phyloP scores from a whole-genome alignment of 2,329 filamentous ascomycete species.

The Immersiporthe knoxdaviesiana region DNA sequence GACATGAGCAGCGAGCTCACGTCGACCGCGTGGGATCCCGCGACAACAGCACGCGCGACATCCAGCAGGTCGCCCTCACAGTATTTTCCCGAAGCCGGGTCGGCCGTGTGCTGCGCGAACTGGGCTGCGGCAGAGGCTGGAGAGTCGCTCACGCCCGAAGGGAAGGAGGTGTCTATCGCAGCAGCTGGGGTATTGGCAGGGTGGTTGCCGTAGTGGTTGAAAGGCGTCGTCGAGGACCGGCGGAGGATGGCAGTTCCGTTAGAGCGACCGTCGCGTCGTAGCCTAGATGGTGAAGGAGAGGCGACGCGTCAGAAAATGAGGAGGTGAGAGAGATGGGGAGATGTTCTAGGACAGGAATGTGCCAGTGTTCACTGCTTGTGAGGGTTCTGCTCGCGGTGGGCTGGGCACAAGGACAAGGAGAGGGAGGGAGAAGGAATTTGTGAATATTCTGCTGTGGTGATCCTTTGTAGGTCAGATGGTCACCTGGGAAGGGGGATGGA shows the following conservation, averaged over 20 bases:
- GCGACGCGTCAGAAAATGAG: constrained; percentile 21
- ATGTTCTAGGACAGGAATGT: not conserved
- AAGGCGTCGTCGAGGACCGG: constrained; percentile 63
- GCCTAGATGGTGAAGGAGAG: constrained; percentile 47
- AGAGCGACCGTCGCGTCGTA: constrained; percentile 59
- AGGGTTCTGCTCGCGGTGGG: not conserved
- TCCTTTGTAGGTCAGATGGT: not conserved
- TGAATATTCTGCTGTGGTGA: not conserved
- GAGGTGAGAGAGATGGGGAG: not conserved
- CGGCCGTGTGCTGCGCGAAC: constrained; percentile 30
- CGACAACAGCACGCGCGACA: constrained; percentile 69
- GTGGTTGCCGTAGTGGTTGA: constrained; percentile 40
- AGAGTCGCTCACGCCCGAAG: constrained; percentile 24
- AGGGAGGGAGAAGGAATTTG: not conserved
- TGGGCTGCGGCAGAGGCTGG: constrained; percentile 14
- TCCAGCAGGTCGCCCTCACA: constrained; percentile 78
- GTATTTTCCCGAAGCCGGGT: constrained; percentile 59
- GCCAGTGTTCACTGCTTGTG: not conserved
- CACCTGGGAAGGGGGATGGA: not conserved
- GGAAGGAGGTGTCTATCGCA: constrained; percentile 30
- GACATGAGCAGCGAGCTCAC: constrained; percentile 47
- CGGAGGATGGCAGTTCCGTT: constrained; percentile 69
- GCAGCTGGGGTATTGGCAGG: constrained; percentile 16
- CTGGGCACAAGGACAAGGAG: not conserved
- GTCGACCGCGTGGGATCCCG: constrained; percentile 8